Base-by-base conservation (phyloP, 1,284 basidiomycete species). In the Trichosporon faecale region DNA sequence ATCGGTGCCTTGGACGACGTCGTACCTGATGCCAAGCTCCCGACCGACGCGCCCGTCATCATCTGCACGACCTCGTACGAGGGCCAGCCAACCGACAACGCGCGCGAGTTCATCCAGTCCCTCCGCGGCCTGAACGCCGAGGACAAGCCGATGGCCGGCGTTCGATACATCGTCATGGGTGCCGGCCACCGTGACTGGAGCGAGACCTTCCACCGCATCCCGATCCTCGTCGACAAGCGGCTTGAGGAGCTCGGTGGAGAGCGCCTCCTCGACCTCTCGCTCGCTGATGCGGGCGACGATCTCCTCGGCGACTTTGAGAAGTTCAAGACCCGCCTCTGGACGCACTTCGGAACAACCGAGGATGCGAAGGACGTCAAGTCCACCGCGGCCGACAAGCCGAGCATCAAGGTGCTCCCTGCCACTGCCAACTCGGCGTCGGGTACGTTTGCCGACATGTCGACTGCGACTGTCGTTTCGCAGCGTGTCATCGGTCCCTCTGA, bases 181-280 rank as follows among this genome's bases (percentile, higher is more conserved):
- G 86, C 86, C 67, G 87, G 87, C 12, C 86, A 87, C 76, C 83
- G 81, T 66, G 87, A 87, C 73, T 88, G 87, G 87, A 82, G 82
- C 23, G 76, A 81, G 40, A 87, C 87, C 2, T 88, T 84, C 76
- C 87, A 87, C 76, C 80, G 82, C 21, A 85, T 88, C 25, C 87
- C 87, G 5, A 83, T 61, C 57, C 72, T 85, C 1, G 79, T 85
- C 71, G 86, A 87, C 75, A 76, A 80, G 8, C 70, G 78, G 11
- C 73, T 88, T 8, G 84, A 79, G 52, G 74, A 80, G 65, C 78
- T 77, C 33, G 86, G 86, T 2, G 86, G 76, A 14, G 79, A 77
- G 65, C 78, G 85, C 12, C 77, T 88, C 3, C 65, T 65, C 21
- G 37, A 40, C 14, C 46, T 65, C 27, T 52, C 44, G 18, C 27